Conservation (phyloP, 148 eudicot genomes). For the Heliosperma pusillum region DNA sequence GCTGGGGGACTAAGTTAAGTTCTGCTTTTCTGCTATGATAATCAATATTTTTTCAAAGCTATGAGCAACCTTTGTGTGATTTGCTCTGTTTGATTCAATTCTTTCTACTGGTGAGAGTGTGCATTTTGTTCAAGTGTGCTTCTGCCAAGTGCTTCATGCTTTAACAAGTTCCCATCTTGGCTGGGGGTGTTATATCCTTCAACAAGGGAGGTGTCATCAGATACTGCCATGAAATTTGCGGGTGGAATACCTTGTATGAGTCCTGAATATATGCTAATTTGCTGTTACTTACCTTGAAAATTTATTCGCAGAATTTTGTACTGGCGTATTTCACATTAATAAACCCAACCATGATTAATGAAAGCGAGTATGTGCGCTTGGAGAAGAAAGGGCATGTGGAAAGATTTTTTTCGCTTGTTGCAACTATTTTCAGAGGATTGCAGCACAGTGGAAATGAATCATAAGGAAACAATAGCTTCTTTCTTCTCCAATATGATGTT, state of each 20-base stretch:
- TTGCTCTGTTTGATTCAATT: background rate
- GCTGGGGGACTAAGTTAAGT: background rate
- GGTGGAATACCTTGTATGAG: slow-evolving; percentile 20
- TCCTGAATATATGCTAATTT: slow-evolving; percentile 21
- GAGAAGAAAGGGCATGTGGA: slow-evolving; percentile 36
- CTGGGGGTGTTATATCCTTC: slow-evolving; percentile 15
- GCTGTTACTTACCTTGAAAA: slow-evolving; percentile 34
- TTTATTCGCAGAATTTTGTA: slow-evolving; percentile 46
- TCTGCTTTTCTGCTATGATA: too few relatives aligned
- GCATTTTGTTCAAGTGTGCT: background rate
- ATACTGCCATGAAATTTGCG: slow-evolving; percentile 16
- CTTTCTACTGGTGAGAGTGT: slow-evolving; percentile 6
- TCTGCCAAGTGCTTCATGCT: background rate
- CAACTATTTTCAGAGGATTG: slow-evolving; percentile 29
- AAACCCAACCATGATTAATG: slow-evolving; percentile 37
- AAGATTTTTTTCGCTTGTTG: slow-evolving; percentile 29
- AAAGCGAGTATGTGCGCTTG: slow-evolving; percentile 37
- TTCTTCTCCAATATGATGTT: slow-evolving; percentile 32
- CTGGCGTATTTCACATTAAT: slow-evolving; percentile 39
- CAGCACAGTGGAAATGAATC: slow-evolving; percentile 34
- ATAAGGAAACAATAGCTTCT: slow-evolving; percentile 30
- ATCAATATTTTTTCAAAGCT: too few relatives aligned
- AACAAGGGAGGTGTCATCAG: slow-evolving; percentile 16
- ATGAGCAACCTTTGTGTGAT: background rate
- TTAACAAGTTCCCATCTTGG: slow-evolving; percentile 3